Conservation (phyloP, 805 yeast species). For the Myxozyma neotropica region DNA sequence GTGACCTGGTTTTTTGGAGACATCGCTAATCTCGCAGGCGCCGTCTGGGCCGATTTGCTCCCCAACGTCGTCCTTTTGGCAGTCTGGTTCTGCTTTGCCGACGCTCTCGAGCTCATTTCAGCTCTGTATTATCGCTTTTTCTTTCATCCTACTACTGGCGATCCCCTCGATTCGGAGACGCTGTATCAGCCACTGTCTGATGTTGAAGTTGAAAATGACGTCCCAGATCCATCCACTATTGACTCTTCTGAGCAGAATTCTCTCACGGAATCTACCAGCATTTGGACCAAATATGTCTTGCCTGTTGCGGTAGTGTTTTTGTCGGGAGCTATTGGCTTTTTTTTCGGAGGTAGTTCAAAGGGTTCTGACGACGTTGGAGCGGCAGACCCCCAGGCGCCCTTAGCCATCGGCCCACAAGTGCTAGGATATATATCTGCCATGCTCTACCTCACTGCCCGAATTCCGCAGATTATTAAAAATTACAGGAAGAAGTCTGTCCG, state of each 20-base stretch:
- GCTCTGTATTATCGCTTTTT: slow-evolving; percentile 56
- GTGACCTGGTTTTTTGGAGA: slow-evolving; percentile 75
- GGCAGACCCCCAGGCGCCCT: slow-evolving; percentile 36
- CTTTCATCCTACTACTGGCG: neutral
- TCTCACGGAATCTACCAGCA: neutral
- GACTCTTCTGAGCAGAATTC: neutral
- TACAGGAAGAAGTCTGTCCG: slow-evolving; percentile 73
- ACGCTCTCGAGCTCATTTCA: slow-evolving; percentile 57
- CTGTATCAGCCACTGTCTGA: neutral
- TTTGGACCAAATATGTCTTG: slow-evolving; percentile 44
- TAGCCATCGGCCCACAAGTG: slow-evolving; percentile 53
- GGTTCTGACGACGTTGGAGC: slow-evolving; percentile 35
- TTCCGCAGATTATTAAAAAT: slow-evolving; percentile 88
- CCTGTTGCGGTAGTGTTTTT: slow-evolving; percentile 64
- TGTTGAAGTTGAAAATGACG: neutral
- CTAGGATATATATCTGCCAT: slow-evolving; percentile 71
- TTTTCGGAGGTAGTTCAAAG: slow-evolving; percentile 44
- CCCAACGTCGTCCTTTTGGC: slow-evolving; percentile 73
- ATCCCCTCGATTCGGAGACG: no score
- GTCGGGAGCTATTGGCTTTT: slow-evolving; percentile 65
- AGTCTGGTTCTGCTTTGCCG: slow-evolving; percentile 76
- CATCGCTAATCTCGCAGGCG: slow-evolving; percentile 64
- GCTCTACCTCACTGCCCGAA: slow-evolving; percentile 69
- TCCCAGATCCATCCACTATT: neutral
- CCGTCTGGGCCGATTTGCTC: slow-evolving; percentile 68